phyloP scores from a whole-genome alignment of 2,329 filamentous ascomycete genomes.

The Ophiostoma novo-ulmi region DNA sequence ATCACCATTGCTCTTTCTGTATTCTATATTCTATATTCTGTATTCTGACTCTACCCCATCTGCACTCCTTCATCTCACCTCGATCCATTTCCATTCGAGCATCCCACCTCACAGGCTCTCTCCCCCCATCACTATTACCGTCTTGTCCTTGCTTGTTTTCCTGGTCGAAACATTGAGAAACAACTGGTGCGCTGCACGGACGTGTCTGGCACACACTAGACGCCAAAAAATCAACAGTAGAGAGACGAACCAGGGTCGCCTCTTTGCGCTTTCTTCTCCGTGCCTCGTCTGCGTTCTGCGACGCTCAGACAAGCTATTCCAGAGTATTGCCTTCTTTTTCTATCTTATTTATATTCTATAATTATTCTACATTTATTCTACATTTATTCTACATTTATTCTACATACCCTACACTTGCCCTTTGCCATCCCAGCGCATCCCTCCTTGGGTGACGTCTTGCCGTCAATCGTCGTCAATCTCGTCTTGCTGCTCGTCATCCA shows the following conservation, averaged over 20 bases:
- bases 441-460: conserved; percentile 9
- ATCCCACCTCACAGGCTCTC: background rate
- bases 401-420: background rate
- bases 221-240: conserved; percentile 9
- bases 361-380: background rate
- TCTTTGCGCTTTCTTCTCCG: background rate
- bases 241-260: conserved; percentile 16
- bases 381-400: background rate
- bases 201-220: conserved; percentile 15
- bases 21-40: background rate
- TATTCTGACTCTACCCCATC: background rate
- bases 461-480: background rate
- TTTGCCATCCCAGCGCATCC: background rate
- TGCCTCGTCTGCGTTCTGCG: background rate
- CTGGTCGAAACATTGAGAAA: conserved; percentile 23
- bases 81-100: background rate
- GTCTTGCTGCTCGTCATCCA: too few relatives aligned
- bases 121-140: background rate
- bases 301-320: background rate
- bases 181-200: conserved; percentile 17
- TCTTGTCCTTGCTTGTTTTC: conserved; percentile 10
- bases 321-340: background rate
- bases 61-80: background rate
- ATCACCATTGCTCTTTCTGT: background rate
- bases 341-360: background rate